Evolutionary conservation across 2,329 filamentous ascomycete genomes (phyloP).

Genomic region (Apiospora rasikravindrae): DNA sequence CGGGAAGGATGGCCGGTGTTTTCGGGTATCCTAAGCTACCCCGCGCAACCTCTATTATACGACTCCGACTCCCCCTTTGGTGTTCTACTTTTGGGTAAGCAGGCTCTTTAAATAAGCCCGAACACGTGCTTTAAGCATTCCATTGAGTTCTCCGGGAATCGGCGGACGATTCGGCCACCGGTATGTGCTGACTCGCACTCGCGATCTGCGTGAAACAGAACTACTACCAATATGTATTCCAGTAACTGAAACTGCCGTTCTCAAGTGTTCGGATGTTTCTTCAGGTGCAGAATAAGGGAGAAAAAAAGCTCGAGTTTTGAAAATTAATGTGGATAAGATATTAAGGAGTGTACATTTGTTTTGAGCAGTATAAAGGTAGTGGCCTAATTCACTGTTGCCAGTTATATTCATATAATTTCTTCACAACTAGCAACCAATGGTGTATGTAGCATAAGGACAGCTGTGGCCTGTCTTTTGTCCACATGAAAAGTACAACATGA

Average conservation of each 20-base stretch:
- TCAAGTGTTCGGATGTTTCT: no score
- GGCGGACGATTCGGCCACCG: not conserved
- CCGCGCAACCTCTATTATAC: not conserved
- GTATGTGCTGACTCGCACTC: not conserved
- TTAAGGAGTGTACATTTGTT: no score
- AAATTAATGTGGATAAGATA: no score
- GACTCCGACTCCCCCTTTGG: not conserved
- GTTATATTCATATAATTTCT: no score
- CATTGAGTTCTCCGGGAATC: conserved; percentile 3
- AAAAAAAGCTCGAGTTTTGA: no score
- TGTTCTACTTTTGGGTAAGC: not conserved
- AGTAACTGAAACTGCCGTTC: no score
- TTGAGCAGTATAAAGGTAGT: no score
- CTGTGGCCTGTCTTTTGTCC: not conserved
- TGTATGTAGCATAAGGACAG: no score
- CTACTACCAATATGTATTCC: no score
- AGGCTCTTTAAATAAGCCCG: not conserved
- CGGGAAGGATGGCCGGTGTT: not conserved
- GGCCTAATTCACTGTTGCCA: no score
- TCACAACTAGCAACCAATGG: no score
- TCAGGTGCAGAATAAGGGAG: no score
- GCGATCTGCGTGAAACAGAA: not conserved
- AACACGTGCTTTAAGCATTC: not conserved
- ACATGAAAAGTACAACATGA: not conserved
- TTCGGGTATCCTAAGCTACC: not conserved